A percentile compares a stretch with the other conserved stretches of the same genome.
phyloP scores from a whole-genome alignment of 2,329 filamentous ascomycete species.

The Gremmenia infestans region DNA sequence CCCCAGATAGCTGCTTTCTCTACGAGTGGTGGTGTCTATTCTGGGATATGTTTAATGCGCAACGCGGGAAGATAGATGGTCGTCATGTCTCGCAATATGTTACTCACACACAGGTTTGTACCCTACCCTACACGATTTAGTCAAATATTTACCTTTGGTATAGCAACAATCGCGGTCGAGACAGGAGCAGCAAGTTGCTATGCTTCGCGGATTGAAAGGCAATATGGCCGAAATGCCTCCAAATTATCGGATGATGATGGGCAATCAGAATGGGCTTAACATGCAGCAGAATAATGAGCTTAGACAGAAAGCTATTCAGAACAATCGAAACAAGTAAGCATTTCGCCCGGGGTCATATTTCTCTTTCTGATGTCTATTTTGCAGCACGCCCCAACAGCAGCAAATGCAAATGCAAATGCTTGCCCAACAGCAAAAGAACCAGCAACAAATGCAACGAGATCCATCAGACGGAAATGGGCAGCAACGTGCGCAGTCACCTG shows the following conservation, averaged over 20 bases:
- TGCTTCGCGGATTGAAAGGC: conserved; percentile 68
- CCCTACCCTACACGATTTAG: conserved; percentile 6
- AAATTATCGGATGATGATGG: conserved; percentile 65
- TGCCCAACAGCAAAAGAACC: conserved; percentile 67
- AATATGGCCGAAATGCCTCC: conserved; percentile 46
- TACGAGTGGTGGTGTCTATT: conserved; percentile 97
- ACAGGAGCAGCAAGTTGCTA: conserved; percentile 71
- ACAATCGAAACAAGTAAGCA: conserved; percentile 67
- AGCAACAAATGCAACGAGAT: conserved; percentile 81
- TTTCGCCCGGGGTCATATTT: neutral
- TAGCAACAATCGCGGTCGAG: conserved; percentile 66
- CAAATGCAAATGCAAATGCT: conserved; percentile 63
- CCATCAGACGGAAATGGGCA: conserved; percentile 79
- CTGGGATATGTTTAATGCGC: conserved; percentile 90
- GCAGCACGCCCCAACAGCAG: conserved; percentile 42
- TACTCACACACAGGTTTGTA: conserved; percentile 71
- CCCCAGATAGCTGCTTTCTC: conserved; percentile 75
- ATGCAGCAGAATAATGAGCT: conserved; percentile 56
- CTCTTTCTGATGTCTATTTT: conserved; percentile 1
- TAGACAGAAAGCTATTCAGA: conserved; percentile 72
- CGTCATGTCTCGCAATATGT: conserved; percentile 72
- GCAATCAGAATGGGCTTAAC: conserved; percentile 54
- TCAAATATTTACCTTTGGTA: conserved; percentile 21
- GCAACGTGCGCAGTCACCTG: conserved; percentile 70
- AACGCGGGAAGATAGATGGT: conserved; percentile 61